Base-by-base conservation (phyloP, 257 asterid genomes). In the Solanum bulbocastanum region DNA sequence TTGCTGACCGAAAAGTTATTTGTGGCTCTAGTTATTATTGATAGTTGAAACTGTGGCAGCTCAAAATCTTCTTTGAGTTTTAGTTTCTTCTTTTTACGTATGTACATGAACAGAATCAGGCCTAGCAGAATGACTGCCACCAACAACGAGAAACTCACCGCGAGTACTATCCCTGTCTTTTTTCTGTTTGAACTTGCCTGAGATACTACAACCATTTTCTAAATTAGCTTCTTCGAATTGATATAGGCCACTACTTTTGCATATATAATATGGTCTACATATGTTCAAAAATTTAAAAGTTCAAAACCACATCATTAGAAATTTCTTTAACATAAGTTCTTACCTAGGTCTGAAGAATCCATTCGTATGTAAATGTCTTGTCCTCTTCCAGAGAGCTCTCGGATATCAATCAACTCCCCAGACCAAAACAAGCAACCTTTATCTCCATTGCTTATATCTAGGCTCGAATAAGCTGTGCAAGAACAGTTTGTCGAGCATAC, bases 371-470 rank as follows among this genome's bases (percentile, higher is more conserved):
- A 86, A 32, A 91, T 75, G 44, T 68, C 91, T 87, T 89, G 91
- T 33, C 85, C 90, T 33, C 79, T 65, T 83, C 22, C 88, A 76
- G 87, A 37, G 22, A 68, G 86, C 71, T 86, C 83, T 88, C 42
- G 84, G 44, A 89, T 87, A 30, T 91, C 93, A 44, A 71, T 68
- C 44, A 86, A 71, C 23, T 86, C 88, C 11, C 83, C 83, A 22
- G 25, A 71, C 93, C 93, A 91, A 73, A 89, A 73, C 87, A 89
- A 78, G 83, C 93, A 89, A 10, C 91, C 91, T 10, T 44, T 83
- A 14, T 83, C 89, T 40, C 88, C 89, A 4, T 74, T 72, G 62
- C 87, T 88, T 32, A 88, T 65, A 75, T 88, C 87, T 18, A 90
- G 89, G 49, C 35, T 89, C 6, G 93, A 25, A 56, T 91, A 91